Base-by-base conservation (phyloP, 164 flowering plant genomes). In the Paratinospora sagittata region DNA sequence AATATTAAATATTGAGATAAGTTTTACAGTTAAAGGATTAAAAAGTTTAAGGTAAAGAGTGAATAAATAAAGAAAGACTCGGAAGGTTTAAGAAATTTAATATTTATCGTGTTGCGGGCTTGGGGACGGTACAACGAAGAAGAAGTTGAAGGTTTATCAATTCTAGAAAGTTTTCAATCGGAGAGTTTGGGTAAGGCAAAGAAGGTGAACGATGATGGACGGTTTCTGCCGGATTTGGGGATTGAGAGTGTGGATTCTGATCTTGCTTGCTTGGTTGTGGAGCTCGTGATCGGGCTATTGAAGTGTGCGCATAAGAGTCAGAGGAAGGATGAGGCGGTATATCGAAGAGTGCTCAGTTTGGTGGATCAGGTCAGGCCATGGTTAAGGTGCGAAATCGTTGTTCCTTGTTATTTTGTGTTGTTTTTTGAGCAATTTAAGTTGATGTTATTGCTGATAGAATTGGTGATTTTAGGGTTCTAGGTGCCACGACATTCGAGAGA, bases 311-410 rank as follows among this genome's bases (percentile, higher is more conserved):
- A 77, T 3, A 64, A 78, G 84, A 76, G 82, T 30, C 80, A 72
- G 82, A 81, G 75, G 55, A 83, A 81, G 77, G 88, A 85, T 0
- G 78, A 36, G 5, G 78, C 27, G 8, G 69, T 58, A 27, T 90
- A 90, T 73, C 27, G 65, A 67, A 80, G 79, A 70, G 77, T 89
- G n/a, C 76, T 89, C 41, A 64, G 10, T 36, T 73, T 92, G 87
- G 78, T 87, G n/a, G 77, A 85, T 9, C 89, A 88, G 82, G 82
- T 75, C 27, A 19, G 60, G 14, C 85, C 88, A 0, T 92, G 93
- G 96, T 80, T 88, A 79, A 82, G 89, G 98, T 93, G 73, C 62
- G 72, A 24, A 23, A 34, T 72, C 67, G 27, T 6, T 30, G 14
- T 17, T n/a, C n/a, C n/a, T n/a, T n/a, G n/a, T n/a, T n/a, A n/a